Percentiles rank a stretch among this genome's conserved stretches.
phyloP scores from a whole-genome alignment of 164 flowering plant species.

The Chloranthus sessilifolius region DNA sequence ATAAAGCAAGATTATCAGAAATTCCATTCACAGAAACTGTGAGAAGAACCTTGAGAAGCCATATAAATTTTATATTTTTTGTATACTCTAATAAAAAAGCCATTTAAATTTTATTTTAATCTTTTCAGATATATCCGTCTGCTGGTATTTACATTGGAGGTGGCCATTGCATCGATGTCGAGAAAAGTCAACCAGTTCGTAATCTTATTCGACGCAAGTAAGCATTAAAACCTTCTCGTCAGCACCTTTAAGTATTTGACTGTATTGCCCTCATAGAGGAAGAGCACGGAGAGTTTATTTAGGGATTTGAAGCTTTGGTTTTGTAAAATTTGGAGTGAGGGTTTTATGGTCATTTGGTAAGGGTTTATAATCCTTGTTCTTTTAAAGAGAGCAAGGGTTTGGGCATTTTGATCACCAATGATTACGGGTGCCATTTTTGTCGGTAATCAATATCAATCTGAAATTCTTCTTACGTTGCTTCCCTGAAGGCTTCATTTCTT shows the following conservation, averaged over 20 bases:
- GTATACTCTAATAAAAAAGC: neutral
- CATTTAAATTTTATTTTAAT: neutral
- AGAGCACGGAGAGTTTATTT: too few relatives aligned
- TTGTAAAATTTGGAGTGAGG: too few relatives aligned
- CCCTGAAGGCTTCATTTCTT: too few relatives aligned
- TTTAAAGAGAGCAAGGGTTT: too few relatives aligned
- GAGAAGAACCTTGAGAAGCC: conserved; percentile 19
- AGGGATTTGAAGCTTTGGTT: too few relatives aligned
- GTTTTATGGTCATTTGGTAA: too few relatives aligned
- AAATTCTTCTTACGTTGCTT: conserved; percentile 12
- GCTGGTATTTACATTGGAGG: conserved; percentile 89
- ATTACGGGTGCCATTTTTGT: too few relatives aligned
- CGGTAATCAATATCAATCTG: conserved; percentile 8
- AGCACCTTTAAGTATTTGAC: too few relatives aligned
- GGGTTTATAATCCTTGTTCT: too few relatives aligned
- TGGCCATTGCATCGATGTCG: conserved; percentile 79
- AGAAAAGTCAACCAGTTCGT: conserved; percentile 76
- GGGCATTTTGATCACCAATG: too few relatives aligned
- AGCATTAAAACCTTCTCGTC: conserved; percentile 29
- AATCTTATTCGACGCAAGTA: conserved; percentile 90
- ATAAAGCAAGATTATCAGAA: conserved; percentile 96
- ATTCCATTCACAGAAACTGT: conserved; percentile 87
- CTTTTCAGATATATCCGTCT: conserved; percentile 67
- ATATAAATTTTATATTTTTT: neutral
- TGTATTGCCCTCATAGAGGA: too few relatives aligned